Percentiles rank a stretch among this genome's conserved stretches.
Evolutionary conservation across 345 rosid species (phyloP).

Genomic region (Aegle marmelos): DNA sequence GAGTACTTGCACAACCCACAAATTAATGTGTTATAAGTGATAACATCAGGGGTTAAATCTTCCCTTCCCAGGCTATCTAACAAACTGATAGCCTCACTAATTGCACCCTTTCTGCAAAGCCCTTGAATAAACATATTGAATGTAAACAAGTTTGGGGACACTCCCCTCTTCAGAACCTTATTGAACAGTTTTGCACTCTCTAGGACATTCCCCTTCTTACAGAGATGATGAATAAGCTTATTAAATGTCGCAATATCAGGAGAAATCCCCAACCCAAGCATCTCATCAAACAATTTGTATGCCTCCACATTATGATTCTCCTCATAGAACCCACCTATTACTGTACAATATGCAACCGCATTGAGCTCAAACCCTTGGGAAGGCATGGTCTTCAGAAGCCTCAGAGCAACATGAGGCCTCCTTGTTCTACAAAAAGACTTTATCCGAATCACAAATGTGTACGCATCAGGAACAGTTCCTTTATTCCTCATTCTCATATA

Average conservation of each 20-base stretch:
- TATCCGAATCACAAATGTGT: constrained; percentile 77
- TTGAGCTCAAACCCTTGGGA: constrained; percentile 72
- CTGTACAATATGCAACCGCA: constrained; percentile 77
- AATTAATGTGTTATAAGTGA: constrained; percentile 78
- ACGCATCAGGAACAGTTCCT: constrained; percentile 69
- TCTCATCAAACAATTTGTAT: constrained; percentile 68
- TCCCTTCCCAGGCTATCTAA: constrained; percentile 46
- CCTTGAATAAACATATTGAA: constrained; percentile 76
- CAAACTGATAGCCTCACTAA: constrained; percentile 57
- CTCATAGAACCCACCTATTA: constrained; percentile 70
- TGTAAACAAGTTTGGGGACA: constrained; percentile 80
- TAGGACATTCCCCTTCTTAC: constrained; percentile 63
- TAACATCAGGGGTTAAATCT: constrained; percentile 70
- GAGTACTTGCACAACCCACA: constrained; percentile 69
- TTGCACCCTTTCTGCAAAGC: constrained; percentile 63
- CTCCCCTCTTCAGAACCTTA: constrained; percentile 71
- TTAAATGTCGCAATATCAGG: constrained; percentile 66
- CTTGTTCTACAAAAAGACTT: constrained; percentile 80
- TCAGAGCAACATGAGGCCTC: constrained; percentile 77
- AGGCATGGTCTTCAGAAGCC: constrained; percentile 77
- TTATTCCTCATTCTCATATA: constrained; percentile 77
- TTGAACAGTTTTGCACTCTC: constrained; percentile 75
- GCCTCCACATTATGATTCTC: constrained; percentile 49
- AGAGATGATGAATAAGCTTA: constrained; percentile 76
- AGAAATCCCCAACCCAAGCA: constrained; percentile 53